A percentile compares a stretch with the other conserved stretches of the same genome.
Conservation (phyloP, 75 land plant genomes). For the Larix kaempferi region DNA sequence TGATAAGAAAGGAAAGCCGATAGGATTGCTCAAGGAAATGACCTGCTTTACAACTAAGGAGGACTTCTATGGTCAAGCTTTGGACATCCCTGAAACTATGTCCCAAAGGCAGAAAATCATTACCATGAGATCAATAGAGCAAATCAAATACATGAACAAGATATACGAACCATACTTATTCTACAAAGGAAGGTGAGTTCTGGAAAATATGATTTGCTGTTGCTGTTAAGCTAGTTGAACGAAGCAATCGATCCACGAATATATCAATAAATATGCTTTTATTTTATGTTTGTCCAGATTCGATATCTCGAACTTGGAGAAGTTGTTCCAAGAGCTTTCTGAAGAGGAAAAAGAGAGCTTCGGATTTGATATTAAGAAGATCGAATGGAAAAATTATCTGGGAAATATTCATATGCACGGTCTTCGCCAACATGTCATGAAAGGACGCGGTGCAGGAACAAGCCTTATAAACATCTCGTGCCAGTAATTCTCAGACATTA, state of each 20-base stretch:
- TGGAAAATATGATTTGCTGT: background rate
- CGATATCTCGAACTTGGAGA: slow-evolving; percentile 60
- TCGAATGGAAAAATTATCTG: slow-evolving; percentile 84
- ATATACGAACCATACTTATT: slow-evolving; percentile 82
- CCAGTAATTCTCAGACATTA: background rate
- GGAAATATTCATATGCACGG: slow-evolving; percentile 82
- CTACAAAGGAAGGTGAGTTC: slow-evolving; percentile 68
- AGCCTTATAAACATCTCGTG: background rate
- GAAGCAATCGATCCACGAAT: background rate
- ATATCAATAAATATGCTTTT: background rate
- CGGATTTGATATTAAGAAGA: slow-evolving; percentile 62
- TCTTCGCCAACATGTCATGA: slow-evolving; percentile 74
- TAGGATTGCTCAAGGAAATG: slow-evolving; percentile 38
- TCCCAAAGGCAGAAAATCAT: slow-evolving; percentile 39
- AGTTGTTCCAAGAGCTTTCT: slow-evolving; percentile 57
- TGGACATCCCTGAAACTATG: slow-evolving; percentile 16
- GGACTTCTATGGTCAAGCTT: slow-evolving; percentile 37
- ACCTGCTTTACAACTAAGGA: slow-evolving; percentile 56
- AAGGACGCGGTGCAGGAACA: slow-evolving; percentile 47
- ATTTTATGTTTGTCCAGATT: slow-evolving; percentile 38
- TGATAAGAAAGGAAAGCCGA: slow-evolving; percentile 61
- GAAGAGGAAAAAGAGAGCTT: slow-evolving; percentile 62
- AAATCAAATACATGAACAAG: slow-evolving; percentile 61
- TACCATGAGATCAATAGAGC: slow-evolving; percentile 47
- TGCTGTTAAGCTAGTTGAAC: background rate